Evolutionary conservation across 1,284 basidiomycete genomes (phyloP).

Genomic region (Rhodotorula sp.): DNA sequence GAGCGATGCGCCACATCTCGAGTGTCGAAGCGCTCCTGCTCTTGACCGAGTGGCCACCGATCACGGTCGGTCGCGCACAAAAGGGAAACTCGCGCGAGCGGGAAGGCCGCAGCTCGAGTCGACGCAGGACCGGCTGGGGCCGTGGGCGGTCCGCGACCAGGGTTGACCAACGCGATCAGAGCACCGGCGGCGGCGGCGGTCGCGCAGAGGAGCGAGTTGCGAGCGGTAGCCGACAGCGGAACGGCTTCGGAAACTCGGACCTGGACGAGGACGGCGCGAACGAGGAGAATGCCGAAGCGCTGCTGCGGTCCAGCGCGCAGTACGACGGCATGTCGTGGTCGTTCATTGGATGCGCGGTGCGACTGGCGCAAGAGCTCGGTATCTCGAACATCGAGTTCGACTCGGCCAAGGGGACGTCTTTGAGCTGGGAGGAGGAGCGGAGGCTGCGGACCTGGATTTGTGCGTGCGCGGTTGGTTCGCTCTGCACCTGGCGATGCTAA

Average conservation of each 20-base stretch:
- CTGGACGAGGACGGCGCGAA: not conserved
- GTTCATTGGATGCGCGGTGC: conserved; percentile 38
- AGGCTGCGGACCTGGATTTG: conserved; percentile 36
- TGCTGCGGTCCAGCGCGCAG: conserved; percentile 27
- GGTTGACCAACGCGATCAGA: conserved; percentile 6
- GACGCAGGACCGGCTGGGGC: conserved; percentile 8
- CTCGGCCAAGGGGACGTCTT: conserved; percentile 1
- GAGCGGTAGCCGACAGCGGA: not conserved
- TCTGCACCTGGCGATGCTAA: not conserved
- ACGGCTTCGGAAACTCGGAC: not conserved
- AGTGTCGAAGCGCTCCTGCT: conserved; percentile 38
- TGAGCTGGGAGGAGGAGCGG: conserved; percentile 24
- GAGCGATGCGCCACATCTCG: conserved; percentile 30
- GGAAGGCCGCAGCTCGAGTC: not conserved
- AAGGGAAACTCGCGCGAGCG: not conserved
- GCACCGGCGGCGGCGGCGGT: not conserved
- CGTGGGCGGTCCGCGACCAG: not conserved
- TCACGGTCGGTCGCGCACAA: conserved; percentile 11
- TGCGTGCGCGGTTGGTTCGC: not conserved
- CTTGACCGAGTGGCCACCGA: conserved; percentile 38
- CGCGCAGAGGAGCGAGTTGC: not conserved
- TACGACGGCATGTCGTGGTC: conserved; percentile 39
- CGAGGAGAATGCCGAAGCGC: conserved; percentile 19
- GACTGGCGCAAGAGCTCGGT: conserved; percentile 38
- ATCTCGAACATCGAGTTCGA: conserved; percentile 32